phyloP scores from a whole-genome alignment of 768 basidiomycete species.

The Tricholoma hemisulphureum region DNA sequence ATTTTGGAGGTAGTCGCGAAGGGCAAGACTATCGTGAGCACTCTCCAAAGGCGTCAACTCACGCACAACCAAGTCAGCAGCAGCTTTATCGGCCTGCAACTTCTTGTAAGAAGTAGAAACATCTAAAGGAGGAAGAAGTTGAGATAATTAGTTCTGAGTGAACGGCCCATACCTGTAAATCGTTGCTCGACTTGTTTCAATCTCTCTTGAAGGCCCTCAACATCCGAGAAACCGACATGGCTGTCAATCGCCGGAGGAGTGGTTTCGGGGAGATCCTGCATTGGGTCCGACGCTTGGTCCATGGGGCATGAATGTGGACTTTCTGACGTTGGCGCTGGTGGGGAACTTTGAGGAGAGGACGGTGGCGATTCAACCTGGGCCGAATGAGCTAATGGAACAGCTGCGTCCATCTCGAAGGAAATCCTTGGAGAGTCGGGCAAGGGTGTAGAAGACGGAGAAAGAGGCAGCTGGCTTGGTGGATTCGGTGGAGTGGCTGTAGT shows the following conservation, averaged over 20 bases:
- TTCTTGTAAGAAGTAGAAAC: conserved; percentile 76
- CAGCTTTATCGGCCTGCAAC: conserved; percentile 68
- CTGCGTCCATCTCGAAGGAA: conserved; percentile 15
- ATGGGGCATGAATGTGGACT: background rate
- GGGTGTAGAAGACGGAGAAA: conserved; percentile 44
- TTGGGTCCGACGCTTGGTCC: too few species aligned
- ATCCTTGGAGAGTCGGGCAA: conserved; percentile 40
- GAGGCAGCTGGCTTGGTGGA: conserved; percentile 26
- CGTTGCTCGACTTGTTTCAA: conserved; percentile 72
- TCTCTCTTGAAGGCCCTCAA: conserved; percentile 63
- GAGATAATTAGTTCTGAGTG: background rate
- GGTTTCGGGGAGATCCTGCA: background rate
- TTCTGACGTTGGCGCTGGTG: background rate
- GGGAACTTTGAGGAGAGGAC: background rate
- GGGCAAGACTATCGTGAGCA: conserved; percentile 58
- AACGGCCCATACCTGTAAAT: conserved; percentile 59
- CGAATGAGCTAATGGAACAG: background rate
- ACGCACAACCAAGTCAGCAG: conserved; percentile 64
- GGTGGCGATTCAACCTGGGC: background rate
- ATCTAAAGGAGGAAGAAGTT: conserved; percentile 44
- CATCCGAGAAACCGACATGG: conserved; percentile 20
- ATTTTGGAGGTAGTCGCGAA: conserved; percentile 73
- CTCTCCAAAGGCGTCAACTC: conserved; percentile 72
- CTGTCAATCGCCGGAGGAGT: background rate
- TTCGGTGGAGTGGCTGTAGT: conserved; percentile 33